Evolutionary conservation across 139 green algal genomes (phyloP), one percentile per base, ranked within the genome.

Genomic region (Zygnema cylindricum): DNA sequence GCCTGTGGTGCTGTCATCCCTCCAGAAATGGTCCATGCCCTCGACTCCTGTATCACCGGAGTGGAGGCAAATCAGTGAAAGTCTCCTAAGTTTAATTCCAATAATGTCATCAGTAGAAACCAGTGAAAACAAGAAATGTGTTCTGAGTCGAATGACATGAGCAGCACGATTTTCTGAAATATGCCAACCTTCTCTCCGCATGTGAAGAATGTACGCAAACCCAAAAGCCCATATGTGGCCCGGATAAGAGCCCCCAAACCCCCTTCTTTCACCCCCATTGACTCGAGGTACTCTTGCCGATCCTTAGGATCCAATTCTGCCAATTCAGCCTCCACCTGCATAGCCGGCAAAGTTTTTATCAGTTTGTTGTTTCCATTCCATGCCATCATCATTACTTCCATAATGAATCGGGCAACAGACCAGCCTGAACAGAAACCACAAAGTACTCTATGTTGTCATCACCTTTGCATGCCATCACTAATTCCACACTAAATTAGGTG

Each of bases 191-290:
- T 97, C 77, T 98, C 97, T 0, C 97, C 96, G 2, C 94, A 96
- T 0, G 97, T 99, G 94, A 98, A 99, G 94, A 98, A 99, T 0
- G 97, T 99, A 25, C 94, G 92, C 87, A 99, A 93, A 1, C 96
- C 96, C 38, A 99, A 94, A 55, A 96, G 94, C 32, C 85, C 89
- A 92, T 99, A 99, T 85, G 88, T 76, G 88, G 81, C 85, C 33
- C 77, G 41, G 39, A 94, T 88, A 38, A 98, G 92, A 16, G 86
- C 89, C 1, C 83, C 78, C 78, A 99, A 92, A 49, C 97, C 96
- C 25, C 96, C 95, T 87, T 98, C 95, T 33, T 71, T 81, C 16
- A 96, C 95, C 2, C 96, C 96, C 69, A 99, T 93, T 16, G 90
- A 92, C 83, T 94, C 92, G 22, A 99, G 92, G 93, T 96, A 99